Evolutionary conservation across 2,329 filamentous ascomycete genomes (phyloP), one percentile per base, ranked within the genome.

Genomic region (Penicillium sp.): DNA sequence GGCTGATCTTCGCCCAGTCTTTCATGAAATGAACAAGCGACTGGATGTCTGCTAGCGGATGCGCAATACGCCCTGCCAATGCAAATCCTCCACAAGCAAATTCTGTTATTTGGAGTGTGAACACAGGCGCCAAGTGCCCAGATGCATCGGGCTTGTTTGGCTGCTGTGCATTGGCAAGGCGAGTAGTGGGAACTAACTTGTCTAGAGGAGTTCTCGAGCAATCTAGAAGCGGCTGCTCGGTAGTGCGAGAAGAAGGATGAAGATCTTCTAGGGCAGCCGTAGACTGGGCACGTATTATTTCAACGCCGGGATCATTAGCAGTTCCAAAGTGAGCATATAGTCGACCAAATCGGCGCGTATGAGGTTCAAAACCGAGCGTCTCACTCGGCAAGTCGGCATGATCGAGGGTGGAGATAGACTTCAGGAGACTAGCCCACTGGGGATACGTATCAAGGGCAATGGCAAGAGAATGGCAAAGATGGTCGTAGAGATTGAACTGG

Each of bases 371-470:
- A 10, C 30, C 12, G 17, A 17, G 6, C n/a, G 38, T 28, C 12
- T 45, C 30, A 2, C 9, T 28, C 20, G 20, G n/a, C 4, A 37
- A 8, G 14, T 45, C 4, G 10, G 37, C 11, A 6, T 31, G 10
- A 12, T 41, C 18, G 2, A 45, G 25, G 12, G 42, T 39, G 2
- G 31, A 12, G 5, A 46, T 44, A 14, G 40, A 39, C 14, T 58
- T 56, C 1, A 73, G 50, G 30, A 66, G 64, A 3, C 69, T 68
- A 25, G 64, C 53, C 50, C 62, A 71, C 37, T 70, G 70, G 3
- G 64, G 65, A 42, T 52, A 55, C 11, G 44, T 44, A 18, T 45
- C 32, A 6, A 56, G 39, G 1, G 45, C 37, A 13, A 39, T 28
- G 17, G 7, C 14, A 3, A 54, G 42, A 3, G 47, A 48, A 9